Evolutionary conservation across 345 rosid genomes (phyloP).

Genomic region (Anacardium occidentale): DNA sequence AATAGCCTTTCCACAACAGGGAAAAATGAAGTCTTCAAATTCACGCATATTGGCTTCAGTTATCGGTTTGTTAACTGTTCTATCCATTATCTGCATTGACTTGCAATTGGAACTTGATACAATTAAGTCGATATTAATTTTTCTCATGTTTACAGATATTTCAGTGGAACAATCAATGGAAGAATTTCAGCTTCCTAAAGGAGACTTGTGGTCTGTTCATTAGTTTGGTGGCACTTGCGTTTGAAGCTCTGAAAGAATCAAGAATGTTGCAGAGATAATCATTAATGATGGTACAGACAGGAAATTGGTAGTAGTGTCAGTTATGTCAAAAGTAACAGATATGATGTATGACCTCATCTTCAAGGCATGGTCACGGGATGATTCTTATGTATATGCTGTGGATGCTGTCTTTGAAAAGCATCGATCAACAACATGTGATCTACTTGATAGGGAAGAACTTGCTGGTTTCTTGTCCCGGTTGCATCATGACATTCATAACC

Average conservation of each 20-base stretch:
- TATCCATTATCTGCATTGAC: neutral
- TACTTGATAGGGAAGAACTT: constrained; percentile 80
- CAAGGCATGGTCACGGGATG: constrained; percentile 88
- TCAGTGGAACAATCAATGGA: constrained; percentile 44
- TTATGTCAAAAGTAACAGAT: constrained; percentile 98
- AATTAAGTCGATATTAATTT: neutral
- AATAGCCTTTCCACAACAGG: constrained; percentile 26
- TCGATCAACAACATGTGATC: constrained; percentile 65
- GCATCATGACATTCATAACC: constrained; percentile 75
- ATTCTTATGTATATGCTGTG: constrained; percentile 66
- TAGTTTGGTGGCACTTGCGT: constrained; percentile 99
- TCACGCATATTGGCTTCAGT: constrained; percentile 41
- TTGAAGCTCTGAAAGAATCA: constrained; percentile 81
- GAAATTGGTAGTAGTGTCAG: constrained; percentile 88
- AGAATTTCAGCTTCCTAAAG: constrained; percentile 54
- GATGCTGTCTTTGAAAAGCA: constrained; percentile 87
- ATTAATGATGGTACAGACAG: constrained; percentile 63
- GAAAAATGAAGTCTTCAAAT: constrained; percentile 37
- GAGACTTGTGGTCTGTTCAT: constrained; percentile 84
- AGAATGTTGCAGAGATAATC: constrained; percentile 77
- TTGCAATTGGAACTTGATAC: neutral
- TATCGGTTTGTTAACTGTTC: constrained; percentile 43
- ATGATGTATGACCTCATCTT: constrained; percentile 92
- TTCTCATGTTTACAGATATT: constrained; percentile 42
- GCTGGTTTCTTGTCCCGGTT: constrained; percentile 69